These are phyloP conservation scores for Cercophora newfieldiana DNA, from an alignment of 495 filamentous ascomycete species.

Conservation along the genomic window DNA sequence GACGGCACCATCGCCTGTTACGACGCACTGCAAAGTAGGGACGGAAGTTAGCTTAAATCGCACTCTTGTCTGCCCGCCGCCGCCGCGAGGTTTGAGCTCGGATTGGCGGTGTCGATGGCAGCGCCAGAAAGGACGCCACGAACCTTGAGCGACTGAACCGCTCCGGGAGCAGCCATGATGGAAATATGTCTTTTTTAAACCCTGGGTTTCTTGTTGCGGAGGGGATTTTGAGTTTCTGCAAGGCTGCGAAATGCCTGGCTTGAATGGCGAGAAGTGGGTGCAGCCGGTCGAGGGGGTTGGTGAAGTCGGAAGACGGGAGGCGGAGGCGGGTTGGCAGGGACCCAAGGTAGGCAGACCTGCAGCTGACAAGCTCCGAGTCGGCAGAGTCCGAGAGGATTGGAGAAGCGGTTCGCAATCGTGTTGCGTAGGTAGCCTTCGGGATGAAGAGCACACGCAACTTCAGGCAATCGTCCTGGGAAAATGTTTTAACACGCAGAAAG, in stretches of 20 bases:
- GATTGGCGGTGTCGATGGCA: slow-evolving; percentile 21
- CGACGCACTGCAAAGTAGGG: slow-evolving; percentile 72
- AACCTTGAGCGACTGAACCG: slow-evolving; percentile 60
- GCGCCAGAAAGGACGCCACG: slow-evolving; percentile 19
- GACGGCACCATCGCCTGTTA: slow-evolving; percentile 97
- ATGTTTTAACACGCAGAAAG: slow-evolving; percentile 37
- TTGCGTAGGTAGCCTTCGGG: not conserved
- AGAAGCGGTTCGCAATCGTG: not conserved
- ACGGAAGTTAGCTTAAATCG: slow-evolving; percentile 28
- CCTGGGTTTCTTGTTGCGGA: not conserved
- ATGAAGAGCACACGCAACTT: slow-evolving; percentile 30
- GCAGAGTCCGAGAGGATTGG: slow-evolving; percentile 10
- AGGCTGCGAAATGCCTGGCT: not conserved
- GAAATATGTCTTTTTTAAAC: slow-evolving; percentile 8
- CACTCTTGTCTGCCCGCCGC: not conserved
- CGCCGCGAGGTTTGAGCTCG: slow-evolving; percentile 5
- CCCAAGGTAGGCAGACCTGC: not conserved
- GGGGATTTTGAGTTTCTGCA: not conserved
- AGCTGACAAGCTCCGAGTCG: slow-evolving; percentile 11
- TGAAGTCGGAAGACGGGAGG: slow-evolving; percentile 11
- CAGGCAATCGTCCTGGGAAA: slow-evolving; percentile 34
- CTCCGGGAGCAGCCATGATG: slow-evolving; percentile 53
- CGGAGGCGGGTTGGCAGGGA: slow-evolving; percentile 5
- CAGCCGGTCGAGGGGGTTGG: slow-evolving; percentile 19
- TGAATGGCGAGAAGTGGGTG: slow-evolving; percentile 20